Evolutionary conservation across 345 rosid species (phyloP).

Genomic region (Eucalyptus guilfoylei): DNA sequence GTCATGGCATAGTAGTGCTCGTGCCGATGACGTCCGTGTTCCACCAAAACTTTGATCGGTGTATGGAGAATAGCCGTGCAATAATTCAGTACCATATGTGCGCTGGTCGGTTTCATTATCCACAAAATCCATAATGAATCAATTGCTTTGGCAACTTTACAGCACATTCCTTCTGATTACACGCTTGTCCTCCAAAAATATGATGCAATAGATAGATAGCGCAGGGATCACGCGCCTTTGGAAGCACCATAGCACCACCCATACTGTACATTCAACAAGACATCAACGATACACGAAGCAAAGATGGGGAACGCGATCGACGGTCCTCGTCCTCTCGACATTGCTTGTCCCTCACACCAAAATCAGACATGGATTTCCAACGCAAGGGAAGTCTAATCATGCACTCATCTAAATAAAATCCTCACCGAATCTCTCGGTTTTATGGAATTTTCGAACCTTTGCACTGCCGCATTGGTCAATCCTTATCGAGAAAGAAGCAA

Average conservation of each 20-base stretch:
- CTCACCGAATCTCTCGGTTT: background rate
- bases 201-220: background rate
- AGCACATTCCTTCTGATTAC: background rate
- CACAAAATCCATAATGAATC: background rate
- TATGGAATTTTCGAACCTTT: background rate
- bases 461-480: no score
- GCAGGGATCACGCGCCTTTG: fast-evolving
- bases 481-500: no score
- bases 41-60: background rate
- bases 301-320: background rate
- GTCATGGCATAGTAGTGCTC: fast-evolving
- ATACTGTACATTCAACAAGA: background rate
- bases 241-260: background rate
- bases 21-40: background rate
- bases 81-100: background rate
- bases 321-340: background rate
- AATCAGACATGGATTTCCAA: background rate
- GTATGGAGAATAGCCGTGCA: fast-evolving
- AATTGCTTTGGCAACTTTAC: background rate
- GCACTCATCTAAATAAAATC: no score
- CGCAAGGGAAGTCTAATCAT: background rate
- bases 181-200: background rate
- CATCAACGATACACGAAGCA: background rate
- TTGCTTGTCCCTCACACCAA: background rate
- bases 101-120: background rate